Evolutionary conservation across 257 asterid genomes (phyloP).

Genomic region (Scutellaria baicalensis): DNA sequence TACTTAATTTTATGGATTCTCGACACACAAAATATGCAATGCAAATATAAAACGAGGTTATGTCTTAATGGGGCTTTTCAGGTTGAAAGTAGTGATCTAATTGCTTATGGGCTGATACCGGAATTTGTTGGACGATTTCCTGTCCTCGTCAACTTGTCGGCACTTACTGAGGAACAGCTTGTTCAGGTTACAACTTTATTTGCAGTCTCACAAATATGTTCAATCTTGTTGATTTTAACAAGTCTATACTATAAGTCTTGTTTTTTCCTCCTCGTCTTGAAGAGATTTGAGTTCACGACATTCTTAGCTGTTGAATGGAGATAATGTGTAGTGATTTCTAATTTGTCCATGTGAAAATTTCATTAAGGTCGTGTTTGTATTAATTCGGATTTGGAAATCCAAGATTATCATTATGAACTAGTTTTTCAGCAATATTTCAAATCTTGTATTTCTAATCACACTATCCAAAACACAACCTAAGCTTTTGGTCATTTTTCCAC

Average conservation of each 20-base stretch:
- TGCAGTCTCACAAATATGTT: neutral
- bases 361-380: neutral
- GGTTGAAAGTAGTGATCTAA: constrained; percentile 99
- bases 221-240: neutral
- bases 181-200: constrained; percentile 63
- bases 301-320: neutral
- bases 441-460: too few species aligned
- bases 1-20: neutral
- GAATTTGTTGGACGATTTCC: constrained; percentile 99
- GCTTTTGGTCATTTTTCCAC: neutral
- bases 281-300: neutral
- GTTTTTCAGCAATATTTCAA: too few species aligned
- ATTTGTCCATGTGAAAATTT: neutral
- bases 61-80: constrained; percentile 22
- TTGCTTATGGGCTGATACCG: constrained; percentile 94
- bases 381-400: too few species aligned
- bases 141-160: constrained; percentile 82
- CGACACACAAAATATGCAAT: neutral
- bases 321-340: neutral
- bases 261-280: neutral
- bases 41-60: neutral
- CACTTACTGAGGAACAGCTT: constrained; percentile 95
- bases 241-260: neutral
- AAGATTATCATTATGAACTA: too few species aligned
- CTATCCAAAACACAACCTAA: too few species aligned